Percentiles rank a stretch among this genome's conserved stretches.
Evolutionary conservation across 768 basidiomycete species (phyloP).

Genomic region (Rossbeevera mucosa): DNA sequence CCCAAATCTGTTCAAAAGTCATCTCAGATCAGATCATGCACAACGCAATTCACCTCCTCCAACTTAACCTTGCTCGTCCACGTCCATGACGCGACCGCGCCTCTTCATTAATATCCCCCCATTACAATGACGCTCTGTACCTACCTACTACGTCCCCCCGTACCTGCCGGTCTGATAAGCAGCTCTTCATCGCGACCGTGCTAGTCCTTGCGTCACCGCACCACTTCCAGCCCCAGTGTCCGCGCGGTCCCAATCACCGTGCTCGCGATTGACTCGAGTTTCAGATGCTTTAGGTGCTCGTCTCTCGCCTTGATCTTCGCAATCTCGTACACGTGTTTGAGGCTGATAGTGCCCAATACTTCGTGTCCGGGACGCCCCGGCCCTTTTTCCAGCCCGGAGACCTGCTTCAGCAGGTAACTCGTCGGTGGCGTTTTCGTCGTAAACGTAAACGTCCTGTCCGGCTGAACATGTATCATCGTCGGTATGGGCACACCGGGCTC

Average conservation of each 20-base stretch:
- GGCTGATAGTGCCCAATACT: slow-evolving; percentile 72
- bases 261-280: slow-evolving; percentile 82
- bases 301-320: slow-evolving; percentile 94
- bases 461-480: slow-evolving; percentile 88
- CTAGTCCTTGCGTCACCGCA: slow-evolving; percentile 54
- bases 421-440: slow-evolving; percentile 88
- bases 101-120: slow-evolving; percentile 32
- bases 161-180: slow-evolving; percentile 26
- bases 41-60: slow-evolving; percentile 9
- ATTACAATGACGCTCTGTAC: slow-evolving; percentile 19
- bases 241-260: slow-evolving; percentile 86
- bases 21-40: not conserved
- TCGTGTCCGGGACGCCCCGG: slow-evolving; percentile 79
- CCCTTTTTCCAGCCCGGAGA: slow-evolving; percentile 87
- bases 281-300: slow-evolving; percentile 81
- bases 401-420: slow-evolving; percentile 86
- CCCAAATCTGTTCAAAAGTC: slow-evolving; percentile 16
- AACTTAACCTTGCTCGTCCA: slow-evolving; percentile 35
- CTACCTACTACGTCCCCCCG: not conserved
- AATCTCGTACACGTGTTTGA: slow-evolving; percentile 99
- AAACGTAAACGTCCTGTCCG: slow-evolving; percentile 95
- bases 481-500: slow-evolving; percentile 83
- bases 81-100: slow-evolving; percentile 28
- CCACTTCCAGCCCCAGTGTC: slow-evolving; percentile 85
- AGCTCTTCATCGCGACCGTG: slow-evolving; percentile 6